Base-by-base conservation (phyloP, 768 basidiomycete species). In the Lactifluus subvellereus region DNA sequence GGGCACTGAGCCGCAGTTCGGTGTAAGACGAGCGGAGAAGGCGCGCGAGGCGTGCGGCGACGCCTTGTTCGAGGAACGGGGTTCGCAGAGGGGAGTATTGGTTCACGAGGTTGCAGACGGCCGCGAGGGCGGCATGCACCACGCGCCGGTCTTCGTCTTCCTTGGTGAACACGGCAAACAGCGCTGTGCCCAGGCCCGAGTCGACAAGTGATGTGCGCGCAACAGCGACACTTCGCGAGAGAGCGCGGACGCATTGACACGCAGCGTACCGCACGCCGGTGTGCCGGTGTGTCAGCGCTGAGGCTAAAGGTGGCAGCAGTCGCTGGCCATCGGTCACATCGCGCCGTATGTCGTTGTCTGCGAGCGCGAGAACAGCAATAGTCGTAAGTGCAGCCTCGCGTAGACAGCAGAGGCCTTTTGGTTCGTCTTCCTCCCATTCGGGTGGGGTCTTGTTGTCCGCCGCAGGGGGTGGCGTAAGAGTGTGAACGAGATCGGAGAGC, bases 201-300 rank as follows among this genome's bases (percentile, higher is more conserved):
- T 98, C 94, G 3, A 92, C 83, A 18, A 98, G 80, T 62, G 85
- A 91, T 38, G 94, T 97, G 35, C 92, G 78, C 35, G 95, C 77
- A 10, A 94, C 87, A 0, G 85, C 82, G 2, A 95, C 86, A 8
- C 86, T 86, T 27, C 96, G 82, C 45, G 85, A 85, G 43, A 98
- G 77, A 0, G 89, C 88, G 16, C 94, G 79, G 1, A 92, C 80
- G 66, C 88, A 89, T 68, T 96, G 94, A 69, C 91, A 94, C 0
- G 91, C 89, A 0, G 91, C 91, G 50, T 89, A 91, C 6, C 94
- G 84, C 3, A 95, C 87, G 1, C 89, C 91, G 16, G 85, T 77
- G 60, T 87, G 82, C 0, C 77, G 80, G 58, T 91, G 86, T 0
- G 77, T 66, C 8, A 94, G 78, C 13, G 82, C 81, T 2, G 72